These are phyloP conservation scores for Carex cristatella DNA, from an alignment of 176 grass and related monocot genomes.

Conservation along the genomic window DNA sequence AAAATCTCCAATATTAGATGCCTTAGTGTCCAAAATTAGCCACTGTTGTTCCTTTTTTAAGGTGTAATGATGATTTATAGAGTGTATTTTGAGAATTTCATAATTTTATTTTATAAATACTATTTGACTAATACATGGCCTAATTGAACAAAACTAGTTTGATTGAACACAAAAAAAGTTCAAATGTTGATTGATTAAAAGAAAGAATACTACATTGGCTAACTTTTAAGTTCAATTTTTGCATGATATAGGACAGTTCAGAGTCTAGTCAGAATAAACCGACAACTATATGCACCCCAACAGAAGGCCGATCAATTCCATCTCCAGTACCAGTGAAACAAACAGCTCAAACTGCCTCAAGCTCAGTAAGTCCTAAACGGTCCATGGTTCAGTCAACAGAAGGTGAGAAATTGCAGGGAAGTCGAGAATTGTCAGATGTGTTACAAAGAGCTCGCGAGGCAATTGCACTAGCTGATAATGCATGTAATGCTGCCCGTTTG, in stretches of 20 bases:
- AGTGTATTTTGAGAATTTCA: not conserved
- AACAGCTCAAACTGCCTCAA: constrained; percentile 7
- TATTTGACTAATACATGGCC: not conserved
- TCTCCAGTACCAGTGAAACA: constrained; percentile 28
- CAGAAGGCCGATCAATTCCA: constrained; percentile 22
- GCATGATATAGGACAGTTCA: constrained; percentile 51
- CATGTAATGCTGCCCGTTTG: constrained; percentile 63
- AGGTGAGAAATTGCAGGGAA: constrained; percentile 27
- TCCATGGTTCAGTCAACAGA: constrained; percentile 16
- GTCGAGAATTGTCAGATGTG: constrained; percentile 45
- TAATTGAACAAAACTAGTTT: not conserved
- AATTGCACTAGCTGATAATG: constrained; percentile 61
- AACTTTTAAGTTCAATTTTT: not conserved
- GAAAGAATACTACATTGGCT: not conserved
- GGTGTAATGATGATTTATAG: not conserved
- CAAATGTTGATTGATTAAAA: not conserved
- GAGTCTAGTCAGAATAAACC: constrained; percentile 28
- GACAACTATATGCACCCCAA: constrained; percentile 18
- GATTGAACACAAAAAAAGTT: not conserved
- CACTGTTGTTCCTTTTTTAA: not conserved
- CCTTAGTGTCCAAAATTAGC: not conserved
- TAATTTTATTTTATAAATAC: not conserved
- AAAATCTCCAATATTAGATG: not conserved
- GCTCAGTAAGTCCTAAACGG: not conserved
- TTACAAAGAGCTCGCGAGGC: constrained; percentile 66